Percentiles rank a stretch among this genome's conserved stretches.
These are phyloP conservation scores for Amphicarpaea edgeworthii DNA, from an alignment of 306 rosid species.

Conservation along the genomic window DNA sequence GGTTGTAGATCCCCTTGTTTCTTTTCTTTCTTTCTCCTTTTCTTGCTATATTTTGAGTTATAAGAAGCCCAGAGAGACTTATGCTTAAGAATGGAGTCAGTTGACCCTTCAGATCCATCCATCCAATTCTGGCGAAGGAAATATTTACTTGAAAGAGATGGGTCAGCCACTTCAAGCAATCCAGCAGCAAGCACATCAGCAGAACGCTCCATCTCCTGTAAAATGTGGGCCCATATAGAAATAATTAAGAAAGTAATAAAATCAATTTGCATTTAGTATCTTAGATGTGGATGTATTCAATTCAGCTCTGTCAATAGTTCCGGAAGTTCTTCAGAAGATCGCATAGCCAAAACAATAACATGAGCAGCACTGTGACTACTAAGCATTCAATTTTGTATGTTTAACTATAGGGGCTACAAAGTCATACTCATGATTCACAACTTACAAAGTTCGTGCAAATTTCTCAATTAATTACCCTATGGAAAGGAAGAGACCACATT, in stretches of 20 bases:
- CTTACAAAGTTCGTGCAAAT: constrained; percentile 19
- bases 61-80: constrained; percentile 95
- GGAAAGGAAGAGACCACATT: constrained; percentile 34
- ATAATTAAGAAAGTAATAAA: constrained; percentile 2
- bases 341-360: background rate
- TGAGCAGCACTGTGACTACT: constrained; percentile 24
- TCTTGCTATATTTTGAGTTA: constrained; percentile 67
- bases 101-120: constrained; percentile 69
- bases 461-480: constrained; percentile 28
- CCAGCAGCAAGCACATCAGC: constrained; percentile 98
- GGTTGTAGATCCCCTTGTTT: constrained; percentile 82
- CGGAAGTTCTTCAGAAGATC: constrained; percentile 34
- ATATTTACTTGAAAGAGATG: constrained; percentile 89
- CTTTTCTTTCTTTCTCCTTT: constrained; percentile 60
- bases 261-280: constrained; percentile 34
- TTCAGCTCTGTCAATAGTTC: constrained; percentile 33
- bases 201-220: constrained; percentile 97
- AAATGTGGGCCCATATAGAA: constrained; percentile 37
- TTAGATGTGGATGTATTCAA: constrained; percentile 17
- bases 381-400: constrained; percentile 30
- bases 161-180: constrained; percentile 97
- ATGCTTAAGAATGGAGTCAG: constrained; percentile 90
- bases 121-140: constrained; percentile 89
- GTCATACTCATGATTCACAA: constrained; percentile 35
- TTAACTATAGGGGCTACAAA: constrained; percentile 29